Conservation (phyloP, 108 stramenopile genomes). For the Pseudonitzschia pungens region DNA sequence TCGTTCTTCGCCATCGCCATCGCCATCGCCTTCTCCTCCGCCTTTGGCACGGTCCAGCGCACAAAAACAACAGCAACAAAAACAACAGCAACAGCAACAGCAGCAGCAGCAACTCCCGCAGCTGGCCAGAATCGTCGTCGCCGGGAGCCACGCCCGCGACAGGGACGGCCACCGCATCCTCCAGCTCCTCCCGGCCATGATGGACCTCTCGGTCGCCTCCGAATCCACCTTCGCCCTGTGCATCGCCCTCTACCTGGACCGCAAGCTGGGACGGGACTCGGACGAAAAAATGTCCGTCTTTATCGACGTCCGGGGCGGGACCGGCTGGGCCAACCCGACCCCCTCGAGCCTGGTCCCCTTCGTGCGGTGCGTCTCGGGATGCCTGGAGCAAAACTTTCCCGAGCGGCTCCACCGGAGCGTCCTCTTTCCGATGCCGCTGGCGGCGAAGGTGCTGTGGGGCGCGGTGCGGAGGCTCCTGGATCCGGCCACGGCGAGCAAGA, state of each 20-base stretch:
- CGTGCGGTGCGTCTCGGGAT: constrained; percentile 36
- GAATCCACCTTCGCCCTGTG: constrained; percentile 50
- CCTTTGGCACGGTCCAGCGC: neutral
- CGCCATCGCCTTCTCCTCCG: neutral
- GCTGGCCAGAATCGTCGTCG: neutral
- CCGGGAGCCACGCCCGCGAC: constrained; percentile 5
- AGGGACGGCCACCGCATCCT: constrained; percentile 28
- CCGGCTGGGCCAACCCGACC: constrained; percentile 69
- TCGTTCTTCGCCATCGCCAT: neutral
- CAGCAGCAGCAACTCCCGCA: neutral
- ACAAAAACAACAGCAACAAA: no score
- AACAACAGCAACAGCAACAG: no score
- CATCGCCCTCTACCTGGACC: constrained; percentile 63
- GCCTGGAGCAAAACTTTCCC: constrained; percentile 48
- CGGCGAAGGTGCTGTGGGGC: constrained; percentile 50
- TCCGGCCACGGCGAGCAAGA: constrained; percentile 36
- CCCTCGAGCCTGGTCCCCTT: constrained; percentile 56
- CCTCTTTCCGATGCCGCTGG: constrained; percentile 61
- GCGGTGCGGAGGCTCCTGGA: constrained; percentile 47
- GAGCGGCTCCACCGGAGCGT: constrained; percentile 47
- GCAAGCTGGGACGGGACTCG: constrained; percentile 43
- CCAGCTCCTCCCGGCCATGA: constrained; percentile 59
- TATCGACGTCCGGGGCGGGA: constrained; percentile 60
- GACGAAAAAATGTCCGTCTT: constrained; percentile 54
- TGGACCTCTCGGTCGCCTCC: constrained; percentile 52